These are phyloP conservation scores for Vigna unguiculata DNA, from an alignment of 306 rosid genomes.

Conservation along the genomic window DNA sequence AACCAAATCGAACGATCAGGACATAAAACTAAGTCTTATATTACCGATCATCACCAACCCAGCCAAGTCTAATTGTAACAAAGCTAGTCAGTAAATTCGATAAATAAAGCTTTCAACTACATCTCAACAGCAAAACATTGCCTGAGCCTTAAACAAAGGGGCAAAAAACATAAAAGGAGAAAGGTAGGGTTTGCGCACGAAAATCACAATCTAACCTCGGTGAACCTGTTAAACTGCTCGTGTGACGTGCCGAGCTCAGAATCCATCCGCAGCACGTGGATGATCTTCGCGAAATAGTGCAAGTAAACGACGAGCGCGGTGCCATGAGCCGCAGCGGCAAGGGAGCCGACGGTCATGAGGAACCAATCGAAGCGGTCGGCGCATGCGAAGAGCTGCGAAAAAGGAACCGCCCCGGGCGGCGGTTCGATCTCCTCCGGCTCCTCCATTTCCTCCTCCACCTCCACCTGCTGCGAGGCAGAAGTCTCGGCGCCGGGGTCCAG, in stretches of 20 bases:
- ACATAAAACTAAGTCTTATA: neutral
- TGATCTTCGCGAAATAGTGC: conserved; percentile 94
- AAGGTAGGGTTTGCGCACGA: conserved; percentile 44
- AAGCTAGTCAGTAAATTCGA: conserved; percentile 32
- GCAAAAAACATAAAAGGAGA: neutral
- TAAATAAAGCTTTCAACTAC: conserved; percentile 24
- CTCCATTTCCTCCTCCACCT: conserved; percentile 87
- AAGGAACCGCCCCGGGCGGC: conserved; percentile 95
- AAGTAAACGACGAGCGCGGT: conserved; percentile 94
- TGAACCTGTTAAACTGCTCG: conserved; percentile 66
- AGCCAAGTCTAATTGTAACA: conserved; percentile 11
- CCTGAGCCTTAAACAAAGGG: neutral
- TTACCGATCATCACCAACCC: conserved; percentile 2
- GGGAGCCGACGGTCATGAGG: conserved; percentile 82
- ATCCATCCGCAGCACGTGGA: conserved; percentile 61
- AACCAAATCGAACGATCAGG: conserved; percentile 35
- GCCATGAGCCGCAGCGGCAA: conserved; percentile 98
- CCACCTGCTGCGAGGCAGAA: conserved; percentile 75
- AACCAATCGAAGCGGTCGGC: conserved; percentile 97
- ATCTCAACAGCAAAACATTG: conserved; percentile 21
- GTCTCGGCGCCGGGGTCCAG: conserved; percentile 77
- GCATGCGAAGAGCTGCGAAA: conserved; percentile 85
- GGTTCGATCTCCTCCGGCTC: conserved; percentile 96
- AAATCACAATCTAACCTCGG: conserved; percentile 67
- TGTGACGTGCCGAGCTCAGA: neutral